Evolutionary conservation across 129 eudicot genomes (phyloP).

Genomic region (Scalesia atractyloides): DNA sequence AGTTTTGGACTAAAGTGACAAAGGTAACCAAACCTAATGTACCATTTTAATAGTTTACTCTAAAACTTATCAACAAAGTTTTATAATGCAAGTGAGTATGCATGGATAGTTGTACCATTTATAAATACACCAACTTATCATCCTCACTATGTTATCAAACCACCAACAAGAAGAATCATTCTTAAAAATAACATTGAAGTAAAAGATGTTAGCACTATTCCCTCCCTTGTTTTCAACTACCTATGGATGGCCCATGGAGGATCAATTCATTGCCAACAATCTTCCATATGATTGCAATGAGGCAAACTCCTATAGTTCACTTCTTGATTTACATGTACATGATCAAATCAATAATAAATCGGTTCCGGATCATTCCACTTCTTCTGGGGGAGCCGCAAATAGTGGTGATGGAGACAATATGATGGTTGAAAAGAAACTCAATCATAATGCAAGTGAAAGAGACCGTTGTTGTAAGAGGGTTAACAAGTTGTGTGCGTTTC

Average conservation of each 20-base stretch:
- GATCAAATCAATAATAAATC: constrained; percentile 19
- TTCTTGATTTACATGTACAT: constrained; percentile 6
- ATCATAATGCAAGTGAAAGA: constrained; percentile 43
- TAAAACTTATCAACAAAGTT: background rate
- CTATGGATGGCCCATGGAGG: constrained; percentile 33
- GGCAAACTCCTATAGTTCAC: constrained; percentile 23
- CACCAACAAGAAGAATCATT: constrained; percentile 14
- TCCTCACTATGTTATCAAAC: constrained; percentile 6
- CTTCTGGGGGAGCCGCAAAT: constrained; percentile 20
- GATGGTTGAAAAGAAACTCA: constrained; percentile 29
- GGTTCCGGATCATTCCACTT: constrained; percentile 16
- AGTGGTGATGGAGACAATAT: background rate
- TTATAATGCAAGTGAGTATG: constrained; percentile 12
- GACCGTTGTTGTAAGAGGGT: constrained; percentile 44
- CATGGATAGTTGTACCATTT: background rate
- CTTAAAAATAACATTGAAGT: background rate
- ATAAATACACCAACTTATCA: constrained; percentile 18
- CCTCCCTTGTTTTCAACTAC: constrained; percentile 29
- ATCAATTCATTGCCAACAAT: constrained; percentile 18
- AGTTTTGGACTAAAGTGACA: too few relatives aligned
- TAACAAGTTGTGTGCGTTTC: constrained; percentile 26
- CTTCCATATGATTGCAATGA: constrained; percentile 19
- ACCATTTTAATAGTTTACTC: too few relatives aligned
- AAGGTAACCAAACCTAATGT: too few relatives aligned
- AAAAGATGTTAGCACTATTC: constrained; percentile 16